Percentiles rank a stretch among this genome's conserved stretches.
Evolutionary conservation across 768 basidiomycete genomes (phyloP).

Genomic region (Xerocomellus dryophilus): DNA sequence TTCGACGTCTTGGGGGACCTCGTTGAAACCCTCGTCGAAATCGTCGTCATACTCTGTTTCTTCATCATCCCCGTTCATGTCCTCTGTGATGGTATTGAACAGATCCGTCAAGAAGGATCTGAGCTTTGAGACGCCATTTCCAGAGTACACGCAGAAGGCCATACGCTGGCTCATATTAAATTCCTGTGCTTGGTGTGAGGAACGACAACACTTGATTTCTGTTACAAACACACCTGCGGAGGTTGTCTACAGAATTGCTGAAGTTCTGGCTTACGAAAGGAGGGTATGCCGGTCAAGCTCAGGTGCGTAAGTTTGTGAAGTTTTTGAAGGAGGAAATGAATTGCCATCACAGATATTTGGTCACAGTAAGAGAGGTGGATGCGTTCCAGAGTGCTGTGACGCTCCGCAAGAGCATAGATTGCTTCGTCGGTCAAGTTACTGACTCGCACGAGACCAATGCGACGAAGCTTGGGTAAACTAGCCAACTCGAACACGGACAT

Average conservation of each 20-base stretch:
- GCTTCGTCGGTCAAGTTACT: conserved; percentile 92
- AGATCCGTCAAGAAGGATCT: conserved; percentile 74
- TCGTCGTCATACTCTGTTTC: conserved; percentile 63
- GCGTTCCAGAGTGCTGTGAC: conserved; percentile 84
- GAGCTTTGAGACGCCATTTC: conserved; percentile 81
- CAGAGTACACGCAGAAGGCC: conserved; percentile 96
- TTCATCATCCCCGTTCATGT: conserved; percentile 60
- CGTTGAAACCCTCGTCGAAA: conserved; percentile 35
- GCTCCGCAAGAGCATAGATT: conserved; percentile 81
- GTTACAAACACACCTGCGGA: conserved; percentile 60
- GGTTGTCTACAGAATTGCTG: conserved; percentile 89
- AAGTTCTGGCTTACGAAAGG: conserved; percentile 80
- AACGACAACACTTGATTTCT: background rate
- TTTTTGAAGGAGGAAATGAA: conserved; percentile 85
- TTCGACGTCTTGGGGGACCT: conserved; percentile 31
- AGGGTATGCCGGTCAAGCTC: conserved; percentile 93
- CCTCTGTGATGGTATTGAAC: conserved; percentile 72
- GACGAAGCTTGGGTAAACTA: conserved; percentile 80
- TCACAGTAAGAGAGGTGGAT: conserved; percentile 98
- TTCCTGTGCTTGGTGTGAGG: conserved; percentile 49
- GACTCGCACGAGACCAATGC: conserved; percentile 93
- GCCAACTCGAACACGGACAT: conserved; percentile 92
- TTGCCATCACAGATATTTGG: conserved; percentile 86
- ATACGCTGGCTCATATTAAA: conserved; percentile 87
- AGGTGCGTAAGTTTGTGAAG: conserved; percentile 92